Evolutionary conservation across 495 filamentous ascomycete genomes (phyloP), one percentile per base, ranked within the genome.

Genomic region (Aspergillus saccharolyticus): DNA sequence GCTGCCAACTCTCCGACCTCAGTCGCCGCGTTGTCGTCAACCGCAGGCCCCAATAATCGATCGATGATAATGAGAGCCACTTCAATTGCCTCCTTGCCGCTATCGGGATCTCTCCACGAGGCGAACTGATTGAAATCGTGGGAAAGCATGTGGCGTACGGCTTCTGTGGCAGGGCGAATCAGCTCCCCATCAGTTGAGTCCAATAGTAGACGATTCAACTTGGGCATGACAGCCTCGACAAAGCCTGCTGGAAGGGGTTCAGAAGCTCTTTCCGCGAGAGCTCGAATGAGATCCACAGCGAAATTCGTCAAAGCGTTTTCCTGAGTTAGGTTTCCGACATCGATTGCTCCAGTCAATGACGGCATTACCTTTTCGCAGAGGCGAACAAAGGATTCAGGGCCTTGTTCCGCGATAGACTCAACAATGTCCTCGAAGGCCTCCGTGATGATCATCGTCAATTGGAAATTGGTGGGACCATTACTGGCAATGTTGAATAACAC

Each of bases 1-100:
- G 92, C 94, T 0, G 94, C 94, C 50, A 98, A 81, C 24, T 92
- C 90, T 56, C 94, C 94, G 22, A 98, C 91, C 73, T 97, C 95
- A 7, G 90, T 88, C n/a, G 95, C 94, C 8, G 91, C 89, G 53
- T 89, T 89, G 61, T 97, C 94, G 52, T 91, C 88, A 25, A 97
- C 85, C 2, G 80, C 70, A 0, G 90, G 88, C 1, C 87, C 85
- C 19, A 98, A 80, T 5, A 98, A 79, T n/a, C 92, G 88, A 69
- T 96, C 94, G 62, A 98, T 93, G 62, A 98, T 93, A 53, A 90
- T 78, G 44, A 98, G 80, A 21, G 89, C 87, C 17, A 96, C 86
- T 70, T 97, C 92, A 14, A 96, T 80, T 25, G 94, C 95, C 24
- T 85, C 88, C 61, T 91, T 89, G 51, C 86, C 87, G 42, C 80